These are phyloP conservation scores for Microbotryum intermedium DNA, from an alignment of 1,284 basidiomycete genomes.

Conservation along the genomic window DNA sequence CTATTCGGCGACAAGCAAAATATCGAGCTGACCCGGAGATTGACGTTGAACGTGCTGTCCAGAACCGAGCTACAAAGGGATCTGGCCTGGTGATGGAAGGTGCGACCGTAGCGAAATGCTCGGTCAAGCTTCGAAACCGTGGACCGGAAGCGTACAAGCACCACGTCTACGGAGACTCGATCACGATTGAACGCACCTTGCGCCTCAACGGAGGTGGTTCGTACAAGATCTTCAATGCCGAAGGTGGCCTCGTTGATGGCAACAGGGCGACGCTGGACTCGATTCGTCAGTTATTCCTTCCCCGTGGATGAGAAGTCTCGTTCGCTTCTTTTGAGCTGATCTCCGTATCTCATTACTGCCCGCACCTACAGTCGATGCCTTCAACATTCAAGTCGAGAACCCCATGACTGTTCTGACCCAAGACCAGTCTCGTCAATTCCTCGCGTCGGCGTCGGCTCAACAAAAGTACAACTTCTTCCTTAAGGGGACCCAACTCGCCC, in stretches of 20 bases:
- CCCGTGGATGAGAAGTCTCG: no score
- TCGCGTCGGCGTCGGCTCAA: conserved; percentile 69
- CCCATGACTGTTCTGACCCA: conserved; percentile 38
- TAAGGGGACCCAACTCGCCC: conserved; percentile 80
- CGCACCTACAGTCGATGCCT: conserved; percentile 53
- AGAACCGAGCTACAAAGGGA: conserved; percentile 31
- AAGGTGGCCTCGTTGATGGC: conserved; percentile 58
- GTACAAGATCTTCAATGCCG: conserved; percentile 70
- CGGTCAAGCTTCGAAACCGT: conserved; percentile 73
- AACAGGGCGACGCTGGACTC: conserved; percentile 76
- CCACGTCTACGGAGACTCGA: conserved; percentile 71
- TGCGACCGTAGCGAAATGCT: conserved; percentile 10
- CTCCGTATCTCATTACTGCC: background rate
- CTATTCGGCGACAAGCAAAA: background rate
- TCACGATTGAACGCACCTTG: conserved; percentile 75
- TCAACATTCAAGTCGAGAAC: conserved; percentile 78
- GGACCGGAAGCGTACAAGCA: conserved; percentile 81
- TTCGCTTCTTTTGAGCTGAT: no score
- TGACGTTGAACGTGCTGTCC: no score
- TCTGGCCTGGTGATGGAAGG: conserved; percentile 28
- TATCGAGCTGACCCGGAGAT: background rate
- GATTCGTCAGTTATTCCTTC: conserved; percentile 48
- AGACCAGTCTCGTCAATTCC: conserved; percentile 64
- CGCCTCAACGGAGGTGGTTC: conserved; percentile 56
- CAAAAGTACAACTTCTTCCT: conserved; percentile 96